These are phyloP conservation scores for Debaryomyces fabryi DNA, from an alignment of 1,139 yeast species.

Conservation along the genomic window DNA sequence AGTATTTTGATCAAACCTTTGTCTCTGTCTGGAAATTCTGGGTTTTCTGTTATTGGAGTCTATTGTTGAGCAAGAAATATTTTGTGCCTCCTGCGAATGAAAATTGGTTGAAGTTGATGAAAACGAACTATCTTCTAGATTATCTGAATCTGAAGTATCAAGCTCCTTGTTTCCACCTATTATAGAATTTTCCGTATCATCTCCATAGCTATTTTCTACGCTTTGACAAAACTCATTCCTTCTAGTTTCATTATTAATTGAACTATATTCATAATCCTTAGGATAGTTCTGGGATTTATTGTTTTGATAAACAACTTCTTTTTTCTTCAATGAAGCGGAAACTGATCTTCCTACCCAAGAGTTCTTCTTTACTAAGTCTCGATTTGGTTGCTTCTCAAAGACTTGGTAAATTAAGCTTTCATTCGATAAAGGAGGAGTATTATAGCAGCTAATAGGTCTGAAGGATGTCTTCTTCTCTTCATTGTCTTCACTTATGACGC, in stretches of 20 bases:
- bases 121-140: neutral
- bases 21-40: neutral
- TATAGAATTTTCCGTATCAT: neutral
- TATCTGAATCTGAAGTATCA: neutral
- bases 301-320: neutral
- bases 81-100: neutral
- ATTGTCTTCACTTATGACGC: neutral
- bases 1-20: neutral
- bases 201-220: neutral
- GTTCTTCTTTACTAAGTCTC: neutral
- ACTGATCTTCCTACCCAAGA: neutral
- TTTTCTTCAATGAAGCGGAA: neutral
- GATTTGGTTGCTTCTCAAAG: neutral
- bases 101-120: neutral
- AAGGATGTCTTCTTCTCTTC: neutral
- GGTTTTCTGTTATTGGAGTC: neutral
- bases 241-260: neutral
- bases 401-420: neutral
- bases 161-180: neutral
- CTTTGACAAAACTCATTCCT: neutral
- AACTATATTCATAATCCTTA: neutral
- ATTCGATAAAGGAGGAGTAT: conserved; percentile 22
- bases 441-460: conserved; percentile 24
- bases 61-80: neutral
- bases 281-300: neutral